phyloP scores from a whole-genome alignment of 257 asterid species.

The Ocimum tenuiflorum region DNA sequence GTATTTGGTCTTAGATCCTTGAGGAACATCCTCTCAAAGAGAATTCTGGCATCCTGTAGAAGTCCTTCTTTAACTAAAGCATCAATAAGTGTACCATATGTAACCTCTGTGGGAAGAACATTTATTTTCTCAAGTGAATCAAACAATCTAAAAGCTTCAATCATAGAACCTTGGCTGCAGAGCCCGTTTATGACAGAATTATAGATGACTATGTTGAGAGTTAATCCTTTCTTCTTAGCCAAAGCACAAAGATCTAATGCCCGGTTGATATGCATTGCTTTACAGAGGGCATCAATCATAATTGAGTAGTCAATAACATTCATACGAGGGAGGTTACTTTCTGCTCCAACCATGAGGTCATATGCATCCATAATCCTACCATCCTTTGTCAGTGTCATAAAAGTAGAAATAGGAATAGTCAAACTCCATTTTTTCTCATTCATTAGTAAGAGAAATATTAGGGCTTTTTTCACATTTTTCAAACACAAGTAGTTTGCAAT shows the following conservation, averaged over 20 bases:
- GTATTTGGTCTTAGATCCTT: slow-evolving; percentile 43
- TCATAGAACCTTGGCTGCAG: slow-evolving; percentile 68
- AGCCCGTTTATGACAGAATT: slow-evolving; percentile 68
- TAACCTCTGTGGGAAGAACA: slow-evolving; percentile 59
- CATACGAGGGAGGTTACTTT: slow-evolving; percentile 39
- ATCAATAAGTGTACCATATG: slow-evolving; percentile 70
- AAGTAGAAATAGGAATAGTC: slow-evolving; percentile 36
- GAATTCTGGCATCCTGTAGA: slow-evolving; percentile 50
- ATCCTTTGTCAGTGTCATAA: slow-evolving; percentile 35
- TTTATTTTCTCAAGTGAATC: slow-evolving; percentile 54
- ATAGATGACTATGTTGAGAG: slow-evolving; percentile 51
- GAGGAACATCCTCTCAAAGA: slow-evolving; percentile 58
- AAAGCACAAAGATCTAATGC: slow-evolving; percentile 60
- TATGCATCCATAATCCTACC: slow-evolving; percentile 59
- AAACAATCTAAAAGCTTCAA: slow-evolving; percentile 80
- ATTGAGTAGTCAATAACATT: slow-evolving; percentile 48
- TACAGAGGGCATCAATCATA: slow-evolving; percentile 62
- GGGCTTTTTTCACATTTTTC: slow-evolving; percentile 42
- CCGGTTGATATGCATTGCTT: slow-evolving; percentile 40
- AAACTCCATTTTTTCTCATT: slow-evolving; percentile 25
- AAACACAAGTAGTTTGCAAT: slow-evolving; percentile 45
- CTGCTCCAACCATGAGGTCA: slow-evolving; percentile 51
- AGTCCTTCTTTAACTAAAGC: slow-evolving; percentile 67
- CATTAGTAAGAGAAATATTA: slow-evolving; percentile 35
- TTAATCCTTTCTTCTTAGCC: slow-evolving; percentile 42